Evolutionary conservation across 805 yeast species (phyloP).

Genomic region (Suhomyces canberraensis): DNA sequence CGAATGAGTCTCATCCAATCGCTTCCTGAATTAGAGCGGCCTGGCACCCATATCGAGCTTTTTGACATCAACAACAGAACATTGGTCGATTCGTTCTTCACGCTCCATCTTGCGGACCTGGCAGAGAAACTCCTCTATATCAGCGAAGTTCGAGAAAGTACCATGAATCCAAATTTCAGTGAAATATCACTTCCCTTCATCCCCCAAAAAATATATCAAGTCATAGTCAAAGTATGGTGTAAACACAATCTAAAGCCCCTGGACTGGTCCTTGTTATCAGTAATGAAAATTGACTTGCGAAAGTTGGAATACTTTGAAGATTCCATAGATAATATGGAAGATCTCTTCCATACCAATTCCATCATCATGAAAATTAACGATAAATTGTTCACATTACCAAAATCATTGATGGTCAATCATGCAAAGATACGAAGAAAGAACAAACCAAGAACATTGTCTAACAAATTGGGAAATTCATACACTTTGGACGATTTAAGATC

Average conservation of each 20-base stretch:
- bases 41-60: constrained; percentile 9
- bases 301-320: constrained; percentile 12
- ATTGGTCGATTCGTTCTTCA: constrained; percentile 24
- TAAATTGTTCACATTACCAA: constrained; percentile 17
- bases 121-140: constrained; percentile 23
- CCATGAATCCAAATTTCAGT: constrained; percentile 27
- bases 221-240: constrained; percentile 21
- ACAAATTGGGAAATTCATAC: constrained; percentile 17
- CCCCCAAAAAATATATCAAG: constrained; percentile 2
- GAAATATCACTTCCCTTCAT: constrained; percentile 22
- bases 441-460: not conserved
- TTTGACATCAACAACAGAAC: constrained; percentile 12
- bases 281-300: constrained; percentile 16
- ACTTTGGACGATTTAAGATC: constrained; percentile 30
- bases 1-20: constrained; percentile 1
- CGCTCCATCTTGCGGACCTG: constrained; percentile 17
- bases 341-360: constrained; percentile 18
- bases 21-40: constrained; percentile 3
- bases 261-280: constrained; percentile 18
- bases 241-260: constrained; percentile 1
- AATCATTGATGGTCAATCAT: constrained; percentile 6
- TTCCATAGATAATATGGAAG: constrained; percentile 10
- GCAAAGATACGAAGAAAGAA: constrained; percentile 1
- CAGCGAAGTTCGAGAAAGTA: constrained; percentile 25
- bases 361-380: constrained; percentile 19